Base-by-base conservation (phyloP, 768 basidiomycete species). In the Termitomyces sp. region DNA sequence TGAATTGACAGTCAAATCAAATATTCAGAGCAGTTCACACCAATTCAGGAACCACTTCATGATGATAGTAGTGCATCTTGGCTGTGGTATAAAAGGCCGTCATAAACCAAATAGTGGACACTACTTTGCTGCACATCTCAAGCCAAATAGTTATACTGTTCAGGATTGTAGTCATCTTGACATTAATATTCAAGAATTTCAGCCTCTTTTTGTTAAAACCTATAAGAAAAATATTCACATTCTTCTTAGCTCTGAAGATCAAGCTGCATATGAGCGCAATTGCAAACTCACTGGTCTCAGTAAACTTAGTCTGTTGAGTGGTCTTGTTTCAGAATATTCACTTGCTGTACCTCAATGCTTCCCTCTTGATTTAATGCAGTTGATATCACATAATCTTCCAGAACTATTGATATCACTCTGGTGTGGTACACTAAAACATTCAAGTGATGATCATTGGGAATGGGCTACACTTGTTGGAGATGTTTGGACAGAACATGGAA, bases 401-500 rank as follows among this genome's bases (percentile, higher is more conserved):
- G 31, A 55, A n/a, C 30, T 46, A n/a, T 54, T 39, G 36, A 58
- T 56, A 12, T 46, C 48, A 39, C 36, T 39, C 13, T 52, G 36
- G 51, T 20, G 20, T 31, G 50, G 50, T 18, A 52, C 50, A 11
- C 31, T 52, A 2, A 52, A 52, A 33, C 33, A 52, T 33, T 52
- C 50, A 36, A 37, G n/a, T 37, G 34, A 52, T 36, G 34, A 37
- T 13, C 3, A 52, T 31, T 52, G 51, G 36, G 51, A 52, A 34
- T 52, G 51, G 18, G 54, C 45, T n/a, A 55, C 42, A 2, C 57
- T 61, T 12, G 31, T 44, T 0, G 56, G 46, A n/a, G 16, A 57
- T 24, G 27, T 45, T 2, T 55, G 44, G 44, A 45, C 30, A n/a
- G 33, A 20, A 24, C 44, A 45, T 63, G 60, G 62, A 54, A 59